Conservation (phyloP, 352 stramenopile genomes). For the Nothophytophthora sp. region DNA sequence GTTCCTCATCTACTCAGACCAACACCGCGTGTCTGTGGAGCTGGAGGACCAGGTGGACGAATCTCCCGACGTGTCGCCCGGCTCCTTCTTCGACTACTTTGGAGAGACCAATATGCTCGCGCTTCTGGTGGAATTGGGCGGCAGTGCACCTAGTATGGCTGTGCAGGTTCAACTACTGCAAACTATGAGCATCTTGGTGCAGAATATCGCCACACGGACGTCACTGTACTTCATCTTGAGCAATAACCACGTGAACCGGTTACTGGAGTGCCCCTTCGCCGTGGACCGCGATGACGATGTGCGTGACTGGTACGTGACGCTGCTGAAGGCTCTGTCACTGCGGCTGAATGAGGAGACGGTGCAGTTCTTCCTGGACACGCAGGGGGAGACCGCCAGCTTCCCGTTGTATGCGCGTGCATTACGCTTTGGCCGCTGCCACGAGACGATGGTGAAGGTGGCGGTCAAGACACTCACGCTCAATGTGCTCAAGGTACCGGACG, state of each 20-base stretch:
- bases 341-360: conserved; percentile 88
- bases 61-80: conserved; percentile 28
- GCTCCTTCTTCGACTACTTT: conserved; percentile 96
- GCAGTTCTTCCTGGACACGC: conserved; percentile 87
- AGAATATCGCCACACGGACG: conserved; percentile 88
- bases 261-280: conserved; percentile 84
- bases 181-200: conserved; percentile 92
- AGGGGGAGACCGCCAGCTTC: conserved; percentile 44
- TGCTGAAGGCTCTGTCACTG: conserved; percentile 87
- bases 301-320: conserved; percentile 87
- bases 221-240: conserved; percentile 95
- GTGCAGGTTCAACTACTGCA: conserved; percentile 94
- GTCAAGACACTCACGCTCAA: conserved; percentile 90
- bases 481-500: conserved; percentile 76
- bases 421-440: conserved; percentile 63
- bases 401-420: conserved; percentile 78
- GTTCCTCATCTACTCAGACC: conserved; percentile 90
- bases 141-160: conserved; percentile 42
- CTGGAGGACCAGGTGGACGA: conserved; percentile 12
- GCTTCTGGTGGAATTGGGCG: conserved; percentile 87
- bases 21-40: conserved; percentile 49
- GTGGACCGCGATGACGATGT: conserved; percentile 80
- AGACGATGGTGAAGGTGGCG: conserved; percentile 86
- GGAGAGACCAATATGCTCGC: conserved; percentile 96
- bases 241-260: conserved; percentile 95